phyloP scores from a whole-genome alignment of 73 alveolate genomes.

The Blepharisma japonicum region DNA sequence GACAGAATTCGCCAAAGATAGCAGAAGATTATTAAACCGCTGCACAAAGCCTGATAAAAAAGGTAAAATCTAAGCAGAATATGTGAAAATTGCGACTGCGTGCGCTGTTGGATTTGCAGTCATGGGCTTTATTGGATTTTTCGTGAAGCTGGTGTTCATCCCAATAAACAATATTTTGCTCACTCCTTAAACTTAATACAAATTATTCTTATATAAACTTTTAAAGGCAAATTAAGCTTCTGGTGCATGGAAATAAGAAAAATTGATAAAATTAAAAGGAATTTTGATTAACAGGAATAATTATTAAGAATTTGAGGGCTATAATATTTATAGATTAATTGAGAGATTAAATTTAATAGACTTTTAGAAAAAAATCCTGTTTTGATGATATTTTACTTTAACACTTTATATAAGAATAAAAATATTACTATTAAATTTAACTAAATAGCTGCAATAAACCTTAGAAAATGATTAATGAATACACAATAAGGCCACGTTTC shows the following conservation, averaged over 20 bases:
- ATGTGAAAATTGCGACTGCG: conserved; percentile 70
- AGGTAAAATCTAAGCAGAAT: conserved; percentile 67
- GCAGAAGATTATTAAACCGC: conserved; percentile 62
- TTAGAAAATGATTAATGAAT: not conserved
- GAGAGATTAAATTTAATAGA: not conserved
- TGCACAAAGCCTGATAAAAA: conserved; percentile 83
- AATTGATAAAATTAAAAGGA: not conserved
- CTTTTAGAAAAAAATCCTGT: not conserved
- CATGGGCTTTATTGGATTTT: conserved; percentile 81
- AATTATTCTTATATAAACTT: too few species aligned
- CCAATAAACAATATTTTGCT: conserved; percentile 85
- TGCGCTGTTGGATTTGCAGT: conserved; percentile 85
- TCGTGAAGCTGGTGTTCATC: conserved; percentile 78
- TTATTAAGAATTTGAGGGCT: not conserved
- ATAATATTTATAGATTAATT: not conserved
- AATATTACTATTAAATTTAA: not conserved
- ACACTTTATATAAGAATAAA: not conserved
- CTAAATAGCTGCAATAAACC: not conserved
- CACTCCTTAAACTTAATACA: not conserved
- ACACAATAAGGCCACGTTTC: not conserved
- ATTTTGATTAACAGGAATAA: not conserved
- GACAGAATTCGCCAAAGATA: conserved; percentile 62
- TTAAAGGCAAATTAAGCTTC: too few species aligned
- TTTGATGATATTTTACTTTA: not conserved
- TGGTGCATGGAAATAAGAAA: not conserved